A percentile compares a stretch with the other conserved stretches of the same genome.
These are phyloP conservation scores for Talaromyces sp. DNA, from an alignment of 2,329 filamentous ascomycete species.

Conservation along the genomic window DNA sequence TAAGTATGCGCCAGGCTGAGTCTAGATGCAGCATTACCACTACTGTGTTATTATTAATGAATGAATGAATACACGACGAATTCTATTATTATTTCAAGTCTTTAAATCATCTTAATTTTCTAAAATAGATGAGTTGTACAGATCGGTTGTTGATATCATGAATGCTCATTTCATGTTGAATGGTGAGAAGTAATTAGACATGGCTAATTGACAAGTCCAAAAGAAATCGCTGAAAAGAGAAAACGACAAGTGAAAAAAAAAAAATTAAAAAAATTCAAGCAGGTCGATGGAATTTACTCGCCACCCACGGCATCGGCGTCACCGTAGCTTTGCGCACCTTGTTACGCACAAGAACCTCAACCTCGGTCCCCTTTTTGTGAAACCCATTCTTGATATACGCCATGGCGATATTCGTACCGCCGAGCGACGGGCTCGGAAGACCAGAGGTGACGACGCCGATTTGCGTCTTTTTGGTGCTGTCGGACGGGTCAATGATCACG, in stretches of 20 bases:
- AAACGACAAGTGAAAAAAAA: too few species aligned
- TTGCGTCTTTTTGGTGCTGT: slow-evolving; percentile 45
- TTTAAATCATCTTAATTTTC: not conserved
- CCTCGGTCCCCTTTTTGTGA: slow-evolving; percentile 79
- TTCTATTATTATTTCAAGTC: too few species aligned
- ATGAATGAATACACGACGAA: not conserved
- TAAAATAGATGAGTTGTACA: not conserved
- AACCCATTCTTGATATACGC: slow-evolving; percentile 76
- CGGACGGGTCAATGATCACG: slow-evolving; percentile 57
- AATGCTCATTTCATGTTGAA: not conserved
- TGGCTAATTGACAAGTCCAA: not conserved
- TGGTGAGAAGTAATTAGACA: not conserved
- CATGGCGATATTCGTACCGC: slow-evolving; percentile 88
- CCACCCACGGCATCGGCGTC: slow-evolving; percentile 83
- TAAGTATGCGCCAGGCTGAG: too few species aligned
- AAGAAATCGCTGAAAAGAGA: not conserved
- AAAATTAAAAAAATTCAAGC: slow-evolving; percentile 8
- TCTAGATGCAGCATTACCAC: too few species aligned
- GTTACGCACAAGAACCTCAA: slow-evolving; percentile 72
- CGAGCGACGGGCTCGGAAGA: slow-evolving; percentile 78
- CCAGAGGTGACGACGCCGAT: slow-evolving; percentile 84
- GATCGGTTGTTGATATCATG: not conserved
- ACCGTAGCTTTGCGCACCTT: slow-evolving; percentile 70
- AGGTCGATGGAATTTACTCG: slow-evolving; percentile 64
- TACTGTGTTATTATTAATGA: too few species aligned